Base-by-base conservation (phyloP, 2,329 filamentous ascomycete genomes). In the Monosporascus sp. region DNA sequence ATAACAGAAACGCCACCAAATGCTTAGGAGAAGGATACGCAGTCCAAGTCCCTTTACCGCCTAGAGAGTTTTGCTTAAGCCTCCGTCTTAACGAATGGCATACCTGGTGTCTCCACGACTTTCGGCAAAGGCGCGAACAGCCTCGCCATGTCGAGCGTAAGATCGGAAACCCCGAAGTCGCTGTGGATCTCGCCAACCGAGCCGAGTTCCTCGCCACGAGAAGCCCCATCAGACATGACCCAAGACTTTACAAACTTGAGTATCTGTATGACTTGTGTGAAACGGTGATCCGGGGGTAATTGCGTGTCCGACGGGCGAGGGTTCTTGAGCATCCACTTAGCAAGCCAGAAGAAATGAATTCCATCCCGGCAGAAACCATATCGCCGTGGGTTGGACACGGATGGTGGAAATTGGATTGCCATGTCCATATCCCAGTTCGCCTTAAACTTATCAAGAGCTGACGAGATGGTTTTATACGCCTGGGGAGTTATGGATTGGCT, bases 261-360 rank as follows among this genome's bases (percentile, higher is more conserved):
- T 11, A 86, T 61, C 52, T 79, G 74, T 54, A 88, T 83, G 27
- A 86, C 77, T 59, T 83, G 80, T 50, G 73, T 72, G 56, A 87
- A 82, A 7, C 84, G 78, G 53, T 76, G 69, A 59, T 88, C 83
- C n/a, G 82, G 72, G 15, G 77, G 69, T 61, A 80, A 70, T 44
- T 79, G 74, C 64, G 82, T 75, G 59, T 86, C 80, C 31, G 74
- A 69, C 14, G 74, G 65, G 25, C 76, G 72, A 18, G 78, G 80
- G 55, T 81, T 80, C 64, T 83, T 81, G 51, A 89, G 70, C 62
- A 89, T 76, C 61, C 82, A 79, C 56, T 80, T 86, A 17, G 84
- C 86, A 43, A 90, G 75, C 77, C 83, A 90, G 71, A 86, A 90
- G 66, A 86, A 90, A 62, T 88, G 86, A 15, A 89, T 80, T 2